These are phyloP conservation scores for Kazachstania kunashirensis DNA, from an alignment of 805 yeast genomes.

Conservation along the genomic window DNA sequence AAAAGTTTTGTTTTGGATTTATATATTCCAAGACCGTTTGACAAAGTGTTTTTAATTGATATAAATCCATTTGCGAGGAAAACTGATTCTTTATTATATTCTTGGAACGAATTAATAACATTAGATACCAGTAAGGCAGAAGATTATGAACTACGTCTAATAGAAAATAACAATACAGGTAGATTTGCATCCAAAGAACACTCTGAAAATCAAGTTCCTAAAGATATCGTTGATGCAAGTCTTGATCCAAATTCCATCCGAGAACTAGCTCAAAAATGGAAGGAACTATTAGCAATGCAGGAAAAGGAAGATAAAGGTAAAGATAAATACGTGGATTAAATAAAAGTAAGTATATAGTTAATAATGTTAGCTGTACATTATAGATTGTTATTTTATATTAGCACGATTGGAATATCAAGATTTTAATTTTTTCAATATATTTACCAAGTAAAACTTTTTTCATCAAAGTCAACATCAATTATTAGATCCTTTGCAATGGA, in stretches of 20 bases:
- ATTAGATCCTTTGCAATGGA: conserved; percentile 24
- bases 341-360: neutral
- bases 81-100: conserved; percentile 68
- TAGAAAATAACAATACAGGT: conserved; percentile 59
- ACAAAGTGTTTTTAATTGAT: conserved; percentile 63
- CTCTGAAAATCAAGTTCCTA: conserved; percentile 85
- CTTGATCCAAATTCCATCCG: conserved; percentile 58
- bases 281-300: conserved; percentile 29
- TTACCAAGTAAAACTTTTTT: conserved; percentile 30
- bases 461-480: conserved; percentile 26
- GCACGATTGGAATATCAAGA: too few species aligned
- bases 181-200: conserved; percentile 75
- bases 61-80: conserved; percentile 75
- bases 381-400: too few species aligned
- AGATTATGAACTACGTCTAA: conserved; percentile 51
- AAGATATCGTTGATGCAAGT: conserved; percentile 80
- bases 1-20: conserved; percentile 63
- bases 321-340: conserved; percentile 2
- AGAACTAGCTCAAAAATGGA: conserved; percentile 58
- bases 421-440: too few species aligned
- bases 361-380: neutral
- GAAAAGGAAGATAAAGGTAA: conserved; percentile 13
- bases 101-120: conserved; percentile 70
- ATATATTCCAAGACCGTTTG: conserved; percentile 68
- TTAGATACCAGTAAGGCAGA: conserved; percentile 12